Conservation (phyloP, 441 rosid genomes). For the Gossypium gossypioides region DNA sequence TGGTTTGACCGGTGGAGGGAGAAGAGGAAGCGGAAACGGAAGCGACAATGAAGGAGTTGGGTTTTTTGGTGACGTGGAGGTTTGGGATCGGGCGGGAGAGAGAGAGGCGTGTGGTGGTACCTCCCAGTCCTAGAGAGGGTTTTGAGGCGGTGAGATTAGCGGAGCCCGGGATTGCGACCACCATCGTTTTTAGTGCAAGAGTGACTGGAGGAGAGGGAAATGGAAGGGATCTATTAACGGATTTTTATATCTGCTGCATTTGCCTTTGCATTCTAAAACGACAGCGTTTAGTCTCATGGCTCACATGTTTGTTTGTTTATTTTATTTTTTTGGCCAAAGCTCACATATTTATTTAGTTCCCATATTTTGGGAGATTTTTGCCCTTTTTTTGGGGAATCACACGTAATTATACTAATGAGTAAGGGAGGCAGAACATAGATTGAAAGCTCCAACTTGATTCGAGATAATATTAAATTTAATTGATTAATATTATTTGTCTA, state of each 20-base stretch:
- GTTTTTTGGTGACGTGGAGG: slow-evolving; percentile 7
- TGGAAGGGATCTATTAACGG: background rate
- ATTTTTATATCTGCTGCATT: background rate
- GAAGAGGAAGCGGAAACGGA: slow-evolving; percentile 26
- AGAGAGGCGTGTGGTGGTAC: slow-evolving; percentile 9
- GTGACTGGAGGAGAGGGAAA: background rate
- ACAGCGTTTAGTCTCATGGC: background rate
- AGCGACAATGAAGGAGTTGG: slow-evolving; percentile 3
- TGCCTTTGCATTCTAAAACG: background rate
- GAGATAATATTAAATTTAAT: too few species aligned
- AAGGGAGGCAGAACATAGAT: too few species aligned
- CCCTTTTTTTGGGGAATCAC: too few species aligned
- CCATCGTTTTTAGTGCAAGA: slow-evolving; percentile 8
- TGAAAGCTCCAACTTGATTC: too few species aligned
- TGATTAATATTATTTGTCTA: too few species aligned
- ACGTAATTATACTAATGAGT: too few species aligned
- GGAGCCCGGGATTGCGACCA: slow-evolving; percentile 15
- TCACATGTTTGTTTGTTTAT: too few species aligned
- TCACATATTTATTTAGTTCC: background rate
- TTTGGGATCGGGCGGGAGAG: slow-evolving; percentile 3
- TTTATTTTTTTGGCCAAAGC: too few species aligned
- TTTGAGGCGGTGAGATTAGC: slow-evolving; percentile 20
- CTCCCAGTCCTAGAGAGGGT: slow-evolving; percentile 5
- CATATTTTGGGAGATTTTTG: background rate
- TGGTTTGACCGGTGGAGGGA: slow-evolving; percentile 13